These are phyloP conservation scores for Helianthus tuberosus DNA, from an alignment of 129 eudicot genomes.

Conservation along the genomic window DNA sequence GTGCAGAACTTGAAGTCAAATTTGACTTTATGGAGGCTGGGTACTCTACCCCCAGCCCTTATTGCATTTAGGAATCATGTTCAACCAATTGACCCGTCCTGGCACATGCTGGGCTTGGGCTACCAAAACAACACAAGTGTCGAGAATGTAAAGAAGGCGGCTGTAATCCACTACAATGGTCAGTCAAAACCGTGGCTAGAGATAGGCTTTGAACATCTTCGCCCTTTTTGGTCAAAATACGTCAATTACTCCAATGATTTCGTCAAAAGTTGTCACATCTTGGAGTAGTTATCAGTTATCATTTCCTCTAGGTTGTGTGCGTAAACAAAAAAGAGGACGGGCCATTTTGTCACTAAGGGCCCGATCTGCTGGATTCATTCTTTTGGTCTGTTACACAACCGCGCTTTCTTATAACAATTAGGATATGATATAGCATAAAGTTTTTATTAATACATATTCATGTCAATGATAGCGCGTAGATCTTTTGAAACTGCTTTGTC, in stretches of 20 bases:
- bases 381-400: conserved; percentile 21
- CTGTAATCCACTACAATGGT: conserved; percentile 99
- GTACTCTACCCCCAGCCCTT: conserved; percentile 95
- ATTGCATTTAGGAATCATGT: conserved; percentile 87
- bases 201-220: conserved; percentile 92
- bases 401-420: conserved; percentile 13
- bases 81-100: conserved; percentile 82
- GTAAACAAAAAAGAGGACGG: conserved; percentile 22
- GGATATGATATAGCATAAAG: conserved; percentile 33
- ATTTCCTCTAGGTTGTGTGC: conserved; percentile 8
- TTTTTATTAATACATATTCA: conserved; percentile 23
- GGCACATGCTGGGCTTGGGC: conserved; percentile 99
- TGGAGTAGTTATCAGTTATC: conserved; percentile 66
- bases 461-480: conserved; percentile 32
- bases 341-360: conserved; percentile 11
- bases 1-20: conserved; percentile 89
- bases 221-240: conserved; percentile 95
- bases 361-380: conserved; percentile 22
- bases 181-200: conserved; percentile 98
- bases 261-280: conserved; percentile 73
- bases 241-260: conserved; percentile 88
- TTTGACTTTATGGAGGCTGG: conserved; percentile 89
- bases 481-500: conserved; percentile 39
- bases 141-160: conserved; percentile 72
- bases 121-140: conserved; percentile 78